Conservation (phyloP, 495 filamentous ascomycete species). For the Aspergillus ellipticus region DNA sequence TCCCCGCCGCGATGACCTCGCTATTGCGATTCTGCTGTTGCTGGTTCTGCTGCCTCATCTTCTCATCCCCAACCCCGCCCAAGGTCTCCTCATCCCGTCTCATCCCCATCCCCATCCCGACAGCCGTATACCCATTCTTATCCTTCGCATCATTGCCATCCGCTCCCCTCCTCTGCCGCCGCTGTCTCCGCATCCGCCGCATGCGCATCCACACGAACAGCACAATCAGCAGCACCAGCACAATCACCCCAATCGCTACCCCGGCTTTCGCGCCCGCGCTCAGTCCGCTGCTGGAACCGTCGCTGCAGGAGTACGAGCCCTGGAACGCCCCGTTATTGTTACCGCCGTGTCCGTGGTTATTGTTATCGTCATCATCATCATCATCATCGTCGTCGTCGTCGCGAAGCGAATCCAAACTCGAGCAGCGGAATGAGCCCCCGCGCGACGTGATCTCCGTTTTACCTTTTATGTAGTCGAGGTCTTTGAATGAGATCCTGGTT, state of each 20-base stretch:
- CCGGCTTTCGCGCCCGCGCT: conserved; percentile 30
- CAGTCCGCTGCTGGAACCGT: conserved; percentile 11
- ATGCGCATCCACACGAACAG: conserved; percentile 22
- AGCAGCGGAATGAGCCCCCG: conserved; percentile 20
- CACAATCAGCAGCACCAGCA: conserved; percentile 24
- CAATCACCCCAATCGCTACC: conserved; percentile 28
- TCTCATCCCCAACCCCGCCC: neutral
- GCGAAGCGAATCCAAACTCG: neutral
- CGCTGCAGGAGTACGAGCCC: conserved; percentile 21
- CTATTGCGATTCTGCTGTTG: conserved; percentile 5
- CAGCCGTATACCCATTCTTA: neutral
- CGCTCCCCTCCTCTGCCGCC: too few species aligned
- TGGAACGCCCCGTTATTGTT: conserved; percentile 15
- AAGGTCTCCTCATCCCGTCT: neutral
- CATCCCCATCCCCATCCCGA: neutral
- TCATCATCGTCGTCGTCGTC: conserved; percentile 3
- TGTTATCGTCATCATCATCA: neutral
- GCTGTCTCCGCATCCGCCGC: conserved; percentile 14
- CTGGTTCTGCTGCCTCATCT: too few species aligned
- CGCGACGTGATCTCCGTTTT: conserved; percentile 19
- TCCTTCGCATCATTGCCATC: neutral
- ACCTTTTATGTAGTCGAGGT: conserved; percentile 26
- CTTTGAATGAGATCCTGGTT: conserved; percentile 24
- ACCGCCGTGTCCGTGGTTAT: neutral
- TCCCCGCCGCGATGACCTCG: neutral